Percentiles rank a stretch among this genome's conserved stretches.
Conservation (phyloP, 805 yeast species). For the Teunomyces barrocoloradensis region DNA sequence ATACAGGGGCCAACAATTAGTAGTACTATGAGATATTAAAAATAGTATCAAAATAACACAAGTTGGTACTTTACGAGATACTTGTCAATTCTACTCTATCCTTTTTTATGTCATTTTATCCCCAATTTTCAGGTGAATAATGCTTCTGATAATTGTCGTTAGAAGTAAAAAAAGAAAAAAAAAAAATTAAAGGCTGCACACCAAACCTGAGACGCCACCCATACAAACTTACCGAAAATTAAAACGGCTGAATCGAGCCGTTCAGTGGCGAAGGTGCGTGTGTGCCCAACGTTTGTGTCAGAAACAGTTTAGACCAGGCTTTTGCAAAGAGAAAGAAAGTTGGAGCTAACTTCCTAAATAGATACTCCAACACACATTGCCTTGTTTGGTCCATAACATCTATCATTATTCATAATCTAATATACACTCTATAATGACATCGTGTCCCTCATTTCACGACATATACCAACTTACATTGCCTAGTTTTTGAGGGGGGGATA, state of each 20-base stretch:
- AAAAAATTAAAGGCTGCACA: not conserved
- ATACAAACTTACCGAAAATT: not conserved
- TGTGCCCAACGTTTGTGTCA: too few species aligned
- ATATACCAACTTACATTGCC: not conserved
- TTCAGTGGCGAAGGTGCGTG: not conserved
- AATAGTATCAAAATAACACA: too few species aligned
- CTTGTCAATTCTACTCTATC: too few species aligned
- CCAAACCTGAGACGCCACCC: not conserved
- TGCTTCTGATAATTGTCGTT: not conserved
- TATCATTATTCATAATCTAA: slow-evolving; percentile 1
- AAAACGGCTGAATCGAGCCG: not conserved
- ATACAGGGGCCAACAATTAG: not conserved
- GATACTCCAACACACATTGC: too few species aligned
- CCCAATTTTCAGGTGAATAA: too few species aligned
- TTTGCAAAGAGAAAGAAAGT: not conserved
- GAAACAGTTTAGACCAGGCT: too few species aligned
- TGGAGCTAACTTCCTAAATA: not conserved
- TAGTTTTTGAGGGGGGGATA: slow-evolving; percentile 45
- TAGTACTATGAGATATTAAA: not conserved
- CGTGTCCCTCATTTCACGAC: not conserved
- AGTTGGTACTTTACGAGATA: too few species aligned
- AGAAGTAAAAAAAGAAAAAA: too few species aligned
- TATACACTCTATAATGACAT: slow-evolving; percentile 4
- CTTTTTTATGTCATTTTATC: too few species aligned
- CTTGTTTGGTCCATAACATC: too few species aligned